Conservation (phyloP, 148 eudicot species). For the Oxyria digyna region DNA sequence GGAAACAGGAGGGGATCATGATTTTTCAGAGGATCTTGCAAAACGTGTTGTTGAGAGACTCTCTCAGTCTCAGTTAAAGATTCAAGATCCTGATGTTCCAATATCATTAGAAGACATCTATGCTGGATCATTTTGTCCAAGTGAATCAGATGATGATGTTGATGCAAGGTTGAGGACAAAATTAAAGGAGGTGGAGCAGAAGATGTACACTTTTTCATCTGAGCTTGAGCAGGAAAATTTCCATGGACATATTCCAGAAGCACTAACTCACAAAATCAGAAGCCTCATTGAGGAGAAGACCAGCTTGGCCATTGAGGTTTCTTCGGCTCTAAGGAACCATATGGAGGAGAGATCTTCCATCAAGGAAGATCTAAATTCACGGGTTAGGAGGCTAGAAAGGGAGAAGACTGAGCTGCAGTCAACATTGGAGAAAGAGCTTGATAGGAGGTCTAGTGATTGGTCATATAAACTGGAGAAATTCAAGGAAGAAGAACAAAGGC, state of each 20-base stretch:
- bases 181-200: conserved; percentile 62
- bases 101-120: conserved; percentile 78
- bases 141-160: conserved; percentile 21
- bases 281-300: conserved; percentile 47
- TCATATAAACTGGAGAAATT: conserved; percentile 58
- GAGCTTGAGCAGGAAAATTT: conserved; percentile 53
- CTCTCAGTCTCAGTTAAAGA: conserved; percentile 44
- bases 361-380: conserved; percentile 38
- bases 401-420: conserved; percentile 65
- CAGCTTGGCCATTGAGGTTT: conserved; percentile 49
- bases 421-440: conserved; percentile 69
- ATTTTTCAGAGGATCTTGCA: conserved; percentile 65
- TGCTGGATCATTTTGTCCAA: conserved; percentile 17
- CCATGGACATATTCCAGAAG: conserved; percentile 26
- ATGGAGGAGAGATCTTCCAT: conserved; percentile 41
- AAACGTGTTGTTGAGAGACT: conserved; percentile 80
- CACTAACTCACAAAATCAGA: conserved; percentile 47
- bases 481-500: conserved; percentile 77
- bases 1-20: conserved; percentile 42
- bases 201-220: conserved; percentile 35
- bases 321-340: conserved; percentile 31
- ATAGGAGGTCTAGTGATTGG: conserved; percentile 92
- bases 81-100: conserved; percentile 45
- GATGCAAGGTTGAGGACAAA: conserved; percentile 40
- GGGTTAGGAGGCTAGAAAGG: conserved; percentile 43